Evolutionary conservation across 139 green algal species (phyloP).

Genomic region (Haematococcus sp.): DNA sequence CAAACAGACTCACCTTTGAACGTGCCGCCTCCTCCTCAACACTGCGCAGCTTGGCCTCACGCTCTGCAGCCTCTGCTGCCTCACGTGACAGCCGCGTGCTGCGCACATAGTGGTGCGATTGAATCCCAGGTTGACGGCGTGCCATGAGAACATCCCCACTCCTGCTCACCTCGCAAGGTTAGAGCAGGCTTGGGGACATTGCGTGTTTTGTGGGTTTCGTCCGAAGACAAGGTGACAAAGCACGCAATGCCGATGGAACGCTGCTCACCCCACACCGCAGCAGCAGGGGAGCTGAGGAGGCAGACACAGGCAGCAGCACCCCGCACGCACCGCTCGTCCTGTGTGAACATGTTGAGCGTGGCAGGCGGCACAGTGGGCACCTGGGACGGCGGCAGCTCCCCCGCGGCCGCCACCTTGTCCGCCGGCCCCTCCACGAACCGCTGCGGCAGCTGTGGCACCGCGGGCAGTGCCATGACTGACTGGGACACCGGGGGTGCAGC

Average conservation of each 20-base stretch:
- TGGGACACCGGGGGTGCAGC: slow-evolving; percentile 6
- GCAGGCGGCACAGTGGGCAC: slow-evolving; percentile 8
- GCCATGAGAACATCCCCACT: background rate
- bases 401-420: background rate
- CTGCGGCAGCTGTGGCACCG: slow-evolving; percentile 10
- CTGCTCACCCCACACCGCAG: too few species aligned
- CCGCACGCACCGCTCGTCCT: too few species aligned
- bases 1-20: too few species aligned
- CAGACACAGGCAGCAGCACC: too few species aligned
- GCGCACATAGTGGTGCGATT: background rate
- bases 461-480: slow-evolving; percentile 4
- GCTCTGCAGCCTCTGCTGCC: slow-evolving; percentile 13
- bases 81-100: slow-evolving; percentile 4
- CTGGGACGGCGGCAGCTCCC: background rate
- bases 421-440: background rate
- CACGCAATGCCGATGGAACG: too few species aligned
- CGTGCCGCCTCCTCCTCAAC: slow-evolving; percentile 28
- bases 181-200: too few species aligned
- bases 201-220: too few species aligned
- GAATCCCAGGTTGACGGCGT: background rate
- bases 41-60: slow-evolving; percentile 16
- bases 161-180: too few species aligned
- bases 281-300: too few species aligned
- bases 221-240: too few species aligned
- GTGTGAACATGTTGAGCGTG: background rate